These are phyloP conservation scores for Calocybe gangraenosa DNA, from an alignment of 768 basidiomycete species.

Conservation along the genomic window DNA sequence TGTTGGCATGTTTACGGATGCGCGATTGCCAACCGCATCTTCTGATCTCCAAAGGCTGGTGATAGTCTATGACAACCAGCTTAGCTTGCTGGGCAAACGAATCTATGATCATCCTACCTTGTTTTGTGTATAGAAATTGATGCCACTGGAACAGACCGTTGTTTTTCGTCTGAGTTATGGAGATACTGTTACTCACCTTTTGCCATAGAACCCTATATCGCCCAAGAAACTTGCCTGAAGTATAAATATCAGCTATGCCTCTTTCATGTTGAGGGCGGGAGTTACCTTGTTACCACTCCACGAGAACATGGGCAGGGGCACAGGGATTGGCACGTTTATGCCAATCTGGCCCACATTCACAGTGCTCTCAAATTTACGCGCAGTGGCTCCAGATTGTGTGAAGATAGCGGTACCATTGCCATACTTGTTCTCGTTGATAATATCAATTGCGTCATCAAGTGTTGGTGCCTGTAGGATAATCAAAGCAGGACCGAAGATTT, in stretches of 20 bases:
- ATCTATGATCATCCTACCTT: conserved; percentile 46
- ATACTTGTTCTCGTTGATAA: conserved; percentile 88
- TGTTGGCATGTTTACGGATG: conserved; percentile 87
- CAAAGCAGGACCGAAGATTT: conserved; percentile 94
- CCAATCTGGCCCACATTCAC: conserved; percentile 93
- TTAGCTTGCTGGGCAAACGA: background rate
- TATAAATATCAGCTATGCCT: conserved; percentile 1
- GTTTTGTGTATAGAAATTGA: conserved; percentile 96
- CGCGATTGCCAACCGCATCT: conserved; percentile 73
- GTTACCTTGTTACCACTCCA: conserved; percentile 91
- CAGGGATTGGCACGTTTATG: conserved; percentile 89
- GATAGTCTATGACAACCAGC: conserved; percentile 58
- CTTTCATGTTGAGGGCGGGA: background rate
- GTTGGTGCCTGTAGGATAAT: conserved; percentile 74
- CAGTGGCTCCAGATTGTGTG: conserved; percentile 93
- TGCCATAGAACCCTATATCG: conserved; percentile 90
- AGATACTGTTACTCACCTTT: conserved; percentile 45
- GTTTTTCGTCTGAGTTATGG: background rate
- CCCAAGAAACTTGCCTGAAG: conserved; percentile 69
- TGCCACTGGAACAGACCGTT: conserved; percentile 47
- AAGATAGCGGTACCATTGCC: conserved; percentile 96
- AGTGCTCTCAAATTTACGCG: conserved; percentile 84
- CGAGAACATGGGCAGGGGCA: conserved; percentile 90
- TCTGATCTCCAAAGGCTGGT: conserved; percentile 92
- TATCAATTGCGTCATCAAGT: conserved; percentile 83